Evolutionary conservation across 106 monocot species (phyloP).

Genomic region (Allium sativum): DNA sequence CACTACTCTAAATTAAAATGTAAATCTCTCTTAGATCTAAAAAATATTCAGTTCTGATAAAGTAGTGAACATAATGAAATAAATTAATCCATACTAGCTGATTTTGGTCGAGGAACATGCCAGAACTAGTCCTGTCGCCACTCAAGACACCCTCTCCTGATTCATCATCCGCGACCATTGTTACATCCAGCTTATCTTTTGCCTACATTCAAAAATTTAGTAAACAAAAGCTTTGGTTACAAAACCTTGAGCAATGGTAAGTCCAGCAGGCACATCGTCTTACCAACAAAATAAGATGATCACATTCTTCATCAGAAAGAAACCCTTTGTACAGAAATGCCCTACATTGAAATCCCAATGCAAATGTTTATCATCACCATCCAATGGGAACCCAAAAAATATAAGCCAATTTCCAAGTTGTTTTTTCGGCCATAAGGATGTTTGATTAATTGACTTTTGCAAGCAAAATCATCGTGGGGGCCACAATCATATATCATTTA

Average conservation of each 20-base stretch:
- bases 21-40: no score
- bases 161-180: conserved; percentile 12
- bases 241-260: no score
- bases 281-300: conserved; percentile 20
- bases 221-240: no score
- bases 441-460: no score
- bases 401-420: background rate
- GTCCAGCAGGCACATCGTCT: no score
- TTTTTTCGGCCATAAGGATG: background rate
- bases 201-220: conserved; percentile 1
- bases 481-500: no score
- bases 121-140: conserved; percentile 14
- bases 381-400: background rate
- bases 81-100: background rate
- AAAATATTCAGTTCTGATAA: no score
- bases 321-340: conserved; percentile 26
- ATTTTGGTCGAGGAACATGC: conserved; percentile 7
- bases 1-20: no score
- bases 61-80: no score
- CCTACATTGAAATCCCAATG: background rate
- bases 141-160: conserved; percentile 13
- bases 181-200: conserved; percentile 13
- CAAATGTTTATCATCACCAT: background rate
- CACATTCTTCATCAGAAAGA: conserved; percentile 20
- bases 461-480: no score